Conservation (phyloP, 257 asterid genomes). For the Nicotiana tomentosiformis region DNA sequence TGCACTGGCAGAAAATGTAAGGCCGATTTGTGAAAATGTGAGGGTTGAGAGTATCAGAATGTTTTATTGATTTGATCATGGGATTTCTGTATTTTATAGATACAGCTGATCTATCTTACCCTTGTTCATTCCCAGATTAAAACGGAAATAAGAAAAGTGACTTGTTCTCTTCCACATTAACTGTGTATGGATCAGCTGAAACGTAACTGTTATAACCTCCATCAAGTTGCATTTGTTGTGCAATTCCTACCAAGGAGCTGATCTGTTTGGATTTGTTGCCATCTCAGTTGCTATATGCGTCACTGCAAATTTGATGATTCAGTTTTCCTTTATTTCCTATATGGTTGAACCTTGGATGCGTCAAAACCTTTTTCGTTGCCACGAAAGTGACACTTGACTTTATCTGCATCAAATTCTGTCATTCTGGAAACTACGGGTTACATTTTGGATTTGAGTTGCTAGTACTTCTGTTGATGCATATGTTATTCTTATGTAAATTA, state of each 20-base stretch:
- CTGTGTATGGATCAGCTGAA: not conserved
- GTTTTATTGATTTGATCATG: not conserved
- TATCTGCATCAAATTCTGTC: not conserved
- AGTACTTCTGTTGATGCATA: not conserved
- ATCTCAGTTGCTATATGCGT: not conserved
- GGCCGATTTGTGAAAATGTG: not conserved
- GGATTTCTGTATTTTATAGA: not conserved
- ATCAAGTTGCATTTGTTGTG: not conserved
- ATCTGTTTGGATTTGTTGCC: not conserved
- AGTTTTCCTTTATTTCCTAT: not conserved
- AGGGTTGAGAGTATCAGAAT: not conserved
- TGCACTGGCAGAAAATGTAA: not conserved
- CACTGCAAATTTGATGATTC: not conserved
- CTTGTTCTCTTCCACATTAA: not conserved
- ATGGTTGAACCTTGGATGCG: not conserved
- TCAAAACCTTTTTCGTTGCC: not conserved
- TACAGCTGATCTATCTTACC: not conserved
- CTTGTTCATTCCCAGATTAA: not conserved
- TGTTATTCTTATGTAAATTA: not conserved
- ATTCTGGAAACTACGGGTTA: not conserved
- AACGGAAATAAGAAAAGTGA: not conserved
- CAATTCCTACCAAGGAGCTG: not conserved
- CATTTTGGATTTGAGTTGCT: not conserved
- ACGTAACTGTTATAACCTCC: not conserved
- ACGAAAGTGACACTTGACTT: not conserved